These are phyloP conservation scores for Saxophila tyrrhenica DNA, from an alignment of 495 filamentous ascomycete species.

Conservation along the genomic window DNA sequence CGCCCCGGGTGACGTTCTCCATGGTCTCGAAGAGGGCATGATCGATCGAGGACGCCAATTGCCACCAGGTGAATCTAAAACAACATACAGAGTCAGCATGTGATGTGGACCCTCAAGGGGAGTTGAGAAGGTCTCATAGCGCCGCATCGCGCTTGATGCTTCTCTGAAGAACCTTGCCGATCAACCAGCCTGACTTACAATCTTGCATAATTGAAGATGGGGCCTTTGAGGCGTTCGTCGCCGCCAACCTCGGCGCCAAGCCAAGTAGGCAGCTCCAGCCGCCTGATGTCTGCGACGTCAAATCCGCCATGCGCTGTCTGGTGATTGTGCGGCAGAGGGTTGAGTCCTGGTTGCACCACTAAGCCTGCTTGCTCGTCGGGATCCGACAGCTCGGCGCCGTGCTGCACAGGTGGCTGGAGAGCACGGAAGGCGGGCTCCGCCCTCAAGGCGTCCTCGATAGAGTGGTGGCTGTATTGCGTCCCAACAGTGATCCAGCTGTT, in stretches of 20 bases:
- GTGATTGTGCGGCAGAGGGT: neutral
- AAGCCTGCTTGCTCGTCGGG: neutral
- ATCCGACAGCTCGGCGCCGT: neutral
- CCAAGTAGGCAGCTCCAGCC: constrained; percentile 13
- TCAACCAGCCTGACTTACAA: no score
- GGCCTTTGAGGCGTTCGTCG: constrained; percentile 15
- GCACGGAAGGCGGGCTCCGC: constrained; percentile 12
- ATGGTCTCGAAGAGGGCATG: constrained; percentile 9
- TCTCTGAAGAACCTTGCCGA: no score
- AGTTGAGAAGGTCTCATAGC: no score
- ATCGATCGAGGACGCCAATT: constrained; percentile 17
- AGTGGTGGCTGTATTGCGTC: constrained; percentile 9
- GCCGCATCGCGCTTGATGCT: no score
- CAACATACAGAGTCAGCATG: no score
- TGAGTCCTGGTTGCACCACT: neutral
- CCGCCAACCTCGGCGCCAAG: constrained; percentile 18
- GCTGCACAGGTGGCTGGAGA: constrained; percentile 8
- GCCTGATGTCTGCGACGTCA: constrained; percentile 10
- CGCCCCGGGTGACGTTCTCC: constrained; percentile 12
- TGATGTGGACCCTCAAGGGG: no score
- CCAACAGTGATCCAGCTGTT: constrained; percentile 17
- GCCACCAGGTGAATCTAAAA: constrained; percentile 23
- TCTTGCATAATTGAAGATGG: constrained; percentile 20
- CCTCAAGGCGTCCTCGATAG: constrained; percentile 13
- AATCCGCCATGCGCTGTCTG: constrained; percentile 16